Evolutionary conservation across 495 filamentous ascomycete species (phyloP).

Genomic region (Aspergillus ellipticus): DNA sequence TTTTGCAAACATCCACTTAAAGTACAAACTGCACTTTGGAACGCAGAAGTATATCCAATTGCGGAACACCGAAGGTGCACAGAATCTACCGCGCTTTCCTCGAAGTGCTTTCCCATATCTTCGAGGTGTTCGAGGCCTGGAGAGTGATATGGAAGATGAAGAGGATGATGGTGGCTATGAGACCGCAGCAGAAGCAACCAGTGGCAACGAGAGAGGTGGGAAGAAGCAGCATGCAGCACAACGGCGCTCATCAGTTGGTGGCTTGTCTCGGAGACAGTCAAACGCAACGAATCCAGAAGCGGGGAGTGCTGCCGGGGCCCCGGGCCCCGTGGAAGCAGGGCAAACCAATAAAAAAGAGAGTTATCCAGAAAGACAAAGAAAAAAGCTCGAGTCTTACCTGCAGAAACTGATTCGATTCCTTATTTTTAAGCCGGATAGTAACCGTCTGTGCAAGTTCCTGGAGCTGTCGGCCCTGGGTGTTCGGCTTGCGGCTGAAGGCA

Average conservation of each 20-base stretch:
- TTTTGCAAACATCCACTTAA: slow-evolving; percentile 87
- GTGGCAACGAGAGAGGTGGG: slow-evolving; percentile 50
- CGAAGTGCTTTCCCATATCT: slow-evolving; percentile 89
- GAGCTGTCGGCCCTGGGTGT: slow-evolving; percentile 94
- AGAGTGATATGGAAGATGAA: slow-evolving; percentile 74
- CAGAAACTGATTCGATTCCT: slow-evolving; percentile 90
- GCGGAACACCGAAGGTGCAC: slow-evolving; percentile 48
- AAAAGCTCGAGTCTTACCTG: slow-evolving; percentile 87
- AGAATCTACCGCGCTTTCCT: slow-evolving; percentile 78
- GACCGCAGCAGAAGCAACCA: slow-evolving; percentile 53
- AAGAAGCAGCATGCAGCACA: slow-evolving; percentile 41
- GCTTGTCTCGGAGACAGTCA: slow-evolving; percentile 52
- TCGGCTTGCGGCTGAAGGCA: slow-evolving; percentile 90
- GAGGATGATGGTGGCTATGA: slow-evolving; percentile 64
- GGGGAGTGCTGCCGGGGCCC: slow-evolving; percentile 38
- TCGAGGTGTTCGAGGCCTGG: slow-evolving; percentile 73
- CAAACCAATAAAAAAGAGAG: slow-evolving; percentile 45
- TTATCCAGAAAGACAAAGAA: slow-evolving; percentile 69
- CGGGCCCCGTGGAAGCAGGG: slow-evolving; percentile 42
- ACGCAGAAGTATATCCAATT: slow-evolving; percentile 76
- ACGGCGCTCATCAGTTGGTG: slow-evolving; percentile 58
- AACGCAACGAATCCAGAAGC: slow-evolving; percentile 47
- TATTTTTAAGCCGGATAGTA: slow-evolving; percentile 94
- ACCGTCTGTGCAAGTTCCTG: slow-evolving; percentile 91
- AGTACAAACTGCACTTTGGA: slow-evolving; percentile 79